Percentiles rank a stretch among this genome's conserved stretches.
Conservation (phyloP, 495 filamentous ascomycete species). For the Penicillium paradoxum region DNA sequence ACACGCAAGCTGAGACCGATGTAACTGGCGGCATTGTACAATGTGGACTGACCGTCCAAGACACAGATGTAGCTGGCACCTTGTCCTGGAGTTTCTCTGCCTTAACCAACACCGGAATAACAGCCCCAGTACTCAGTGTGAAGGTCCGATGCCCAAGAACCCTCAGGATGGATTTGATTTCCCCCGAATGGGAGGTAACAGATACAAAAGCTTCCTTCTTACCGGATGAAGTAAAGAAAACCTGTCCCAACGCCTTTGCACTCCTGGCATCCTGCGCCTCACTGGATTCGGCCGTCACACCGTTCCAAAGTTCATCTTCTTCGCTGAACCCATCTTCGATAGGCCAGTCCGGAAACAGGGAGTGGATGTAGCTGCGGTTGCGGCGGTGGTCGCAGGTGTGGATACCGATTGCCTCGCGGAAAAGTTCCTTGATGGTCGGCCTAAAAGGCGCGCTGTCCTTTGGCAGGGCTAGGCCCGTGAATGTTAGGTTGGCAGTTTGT, state of each 20-base stretch:
- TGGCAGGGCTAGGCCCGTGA: slow-evolving; percentile 51
- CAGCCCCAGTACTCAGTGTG: slow-evolving; percentile 57
- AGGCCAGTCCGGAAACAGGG: slow-evolving; percentile 51
- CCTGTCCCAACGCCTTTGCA: slow-evolving; percentile 53
- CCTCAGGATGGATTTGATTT: slow-evolving; percentile 54
- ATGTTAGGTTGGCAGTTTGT: slow-evolving; percentile 59
- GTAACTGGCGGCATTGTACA: slow-evolving; percentile 48
- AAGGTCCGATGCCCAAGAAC: slow-evolving; percentile 60
- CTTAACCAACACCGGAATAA: slow-evolving; percentile 65
- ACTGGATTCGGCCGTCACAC: slow-evolving; percentile 49
- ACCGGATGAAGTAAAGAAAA: slow-evolving; percentile 44
- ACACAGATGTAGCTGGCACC: slow-evolving; percentile 22
- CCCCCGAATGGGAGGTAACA: slow-evolving; percentile 64
- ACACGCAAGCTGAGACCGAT: slow-evolving; percentile 45
- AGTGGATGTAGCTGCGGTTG: slow-evolving; percentile 50
- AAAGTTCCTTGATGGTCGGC: slow-evolving; percentile 62
- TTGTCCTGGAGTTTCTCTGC: slow-evolving; percentile 36
- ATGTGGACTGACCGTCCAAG: slow-evolving; percentile 43
- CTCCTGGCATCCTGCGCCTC: slow-evolving; percentile 52
- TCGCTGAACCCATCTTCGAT: slow-evolving; percentile 63
- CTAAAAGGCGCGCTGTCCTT: slow-evolving; percentile 41
- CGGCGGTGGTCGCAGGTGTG: slow-evolving; percentile 78
- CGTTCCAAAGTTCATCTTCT: slow-evolving; percentile 56
- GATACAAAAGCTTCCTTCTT: slow-evolving; percentile 54
- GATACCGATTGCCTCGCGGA: slow-evolving; percentile 66